Conservation (phyloP, 371 early-diverging fungal species). For the Mortierella sp. region DNA sequence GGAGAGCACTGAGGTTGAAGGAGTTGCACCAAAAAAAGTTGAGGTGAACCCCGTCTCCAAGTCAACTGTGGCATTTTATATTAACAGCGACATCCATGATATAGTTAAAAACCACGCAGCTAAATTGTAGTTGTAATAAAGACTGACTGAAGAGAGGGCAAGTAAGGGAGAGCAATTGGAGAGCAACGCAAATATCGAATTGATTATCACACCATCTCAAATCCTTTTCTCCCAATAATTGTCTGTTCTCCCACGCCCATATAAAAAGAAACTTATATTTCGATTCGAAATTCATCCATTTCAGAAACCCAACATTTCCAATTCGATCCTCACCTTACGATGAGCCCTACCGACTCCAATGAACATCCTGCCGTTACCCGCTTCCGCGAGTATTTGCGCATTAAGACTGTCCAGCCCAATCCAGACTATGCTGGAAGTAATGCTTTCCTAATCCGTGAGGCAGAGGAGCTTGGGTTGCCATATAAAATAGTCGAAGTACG, state of each 20-base stretch:
- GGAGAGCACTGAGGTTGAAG: slow-evolving; percentile 25
- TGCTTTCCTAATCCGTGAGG: slow-evolving; percentile 70
- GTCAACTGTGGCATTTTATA: slow-evolving; percentile 30
- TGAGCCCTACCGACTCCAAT: slow-evolving; percentile 28
- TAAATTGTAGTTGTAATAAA: slow-evolving; percentile 21
- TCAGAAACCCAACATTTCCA: neutral
- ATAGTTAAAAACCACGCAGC: slow-evolving; percentile 32
- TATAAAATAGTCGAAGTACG: slow-evolving; percentile 63
- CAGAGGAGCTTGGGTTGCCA: slow-evolving; percentile 73
- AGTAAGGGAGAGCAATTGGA: neutral
- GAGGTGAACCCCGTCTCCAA: slow-evolving; percentile 27
- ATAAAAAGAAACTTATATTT: neutral
- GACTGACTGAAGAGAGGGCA: neutral
- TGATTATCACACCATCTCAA: neutral
- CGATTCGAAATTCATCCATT: neutral
- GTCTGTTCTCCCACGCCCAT: slow-evolving; percentile 8
- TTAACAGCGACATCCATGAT: slow-evolving; percentile 41
- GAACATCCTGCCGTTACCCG: slow-evolving; percentile 67
- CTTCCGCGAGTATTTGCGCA: slow-evolving; percentile 82
- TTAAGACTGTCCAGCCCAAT: slow-evolving; percentile 83
- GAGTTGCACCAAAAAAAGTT: slow-evolving; percentile 25
- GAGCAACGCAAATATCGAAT: neutral
- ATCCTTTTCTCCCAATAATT: neutral
- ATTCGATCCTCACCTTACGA: neutral
- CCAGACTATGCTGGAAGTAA: slow-evolving; percentile 78